Percentiles rank a stretch among this genome's conserved stretches.
Evolutionary conservation across 1,284 basidiomycete species (phyloP).

Genomic region (Tranzscheliella williamsii): DNA sequence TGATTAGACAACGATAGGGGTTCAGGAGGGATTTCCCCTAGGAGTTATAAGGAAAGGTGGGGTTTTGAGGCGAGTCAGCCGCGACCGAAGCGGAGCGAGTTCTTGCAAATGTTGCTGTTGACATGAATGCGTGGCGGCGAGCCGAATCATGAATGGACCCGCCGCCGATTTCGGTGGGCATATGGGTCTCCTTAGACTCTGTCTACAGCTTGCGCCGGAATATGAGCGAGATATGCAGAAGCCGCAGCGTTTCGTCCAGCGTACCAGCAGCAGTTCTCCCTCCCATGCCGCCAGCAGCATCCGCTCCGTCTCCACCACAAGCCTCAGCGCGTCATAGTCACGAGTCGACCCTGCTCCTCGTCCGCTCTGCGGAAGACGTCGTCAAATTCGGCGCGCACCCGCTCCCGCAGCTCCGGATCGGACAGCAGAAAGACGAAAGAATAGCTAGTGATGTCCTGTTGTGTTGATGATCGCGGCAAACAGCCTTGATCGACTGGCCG

Average conservation of each 20-base stretch:
- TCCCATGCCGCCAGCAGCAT: constrained; percentile 29
- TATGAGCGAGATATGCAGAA: constrained; percentile 26
- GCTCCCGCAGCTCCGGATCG: constrained; percentile 5
- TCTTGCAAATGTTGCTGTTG: too few species aligned
- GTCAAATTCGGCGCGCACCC: constrained; percentile 26
- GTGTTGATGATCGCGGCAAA: constrained; percentile 51
- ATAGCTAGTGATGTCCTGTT: constrained; percentile 25
- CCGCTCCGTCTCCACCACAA: constrained; percentile 17
- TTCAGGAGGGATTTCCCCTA: too few species aligned
- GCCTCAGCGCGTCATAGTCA: constrained; percentile 22
- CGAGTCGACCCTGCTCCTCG: constrained; percentile 18
- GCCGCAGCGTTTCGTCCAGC: constrained; percentile 40
- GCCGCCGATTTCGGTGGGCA: constrained; percentile 5
- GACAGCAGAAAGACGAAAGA: constrained; percentile 19
- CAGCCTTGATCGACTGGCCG: constrained; percentile 19
- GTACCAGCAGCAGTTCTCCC: constrained; percentile 16
- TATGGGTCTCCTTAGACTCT: constrained; percentile 13
- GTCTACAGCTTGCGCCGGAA: constrained; percentile 26
- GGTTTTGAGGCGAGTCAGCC: too few species aligned
- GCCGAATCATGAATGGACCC: constrained; percentile 22
- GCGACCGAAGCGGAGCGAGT: too few species aligned
- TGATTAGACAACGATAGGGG: too few species aligned
- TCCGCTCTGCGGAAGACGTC: constrained; percentile 12
- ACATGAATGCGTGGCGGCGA: too few species aligned
- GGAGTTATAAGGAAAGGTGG: too few species aligned